phyloP scores from a whole-genome alignment of 495 filamentous ascomycete genomes.

The Chaetomium cochliodes region DNA sequence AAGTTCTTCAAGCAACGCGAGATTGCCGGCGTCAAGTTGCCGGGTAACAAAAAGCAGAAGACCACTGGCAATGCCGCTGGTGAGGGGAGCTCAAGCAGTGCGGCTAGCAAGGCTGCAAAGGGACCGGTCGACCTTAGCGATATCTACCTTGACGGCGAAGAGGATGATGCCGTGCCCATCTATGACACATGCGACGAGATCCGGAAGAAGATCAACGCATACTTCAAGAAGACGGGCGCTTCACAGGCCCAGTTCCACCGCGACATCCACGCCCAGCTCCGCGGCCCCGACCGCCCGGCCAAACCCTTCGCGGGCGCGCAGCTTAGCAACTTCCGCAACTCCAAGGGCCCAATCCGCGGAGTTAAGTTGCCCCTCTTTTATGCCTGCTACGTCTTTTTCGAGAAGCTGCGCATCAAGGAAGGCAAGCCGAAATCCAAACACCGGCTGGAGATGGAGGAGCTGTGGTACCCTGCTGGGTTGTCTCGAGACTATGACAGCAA shows the following conservation, averaged over 20 bases:
- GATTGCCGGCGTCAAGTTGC: constrained; percentile 32
- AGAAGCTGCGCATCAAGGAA: constrained; percentile 58
- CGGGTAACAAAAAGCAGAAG: constrained; percentile 35
- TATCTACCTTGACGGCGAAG: constrained; percentile 46
- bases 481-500: neutral
- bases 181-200: constrained; percentile 60
- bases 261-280: constrained; percentile 42
- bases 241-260: constrained; percentile 55
- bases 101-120: neutral
- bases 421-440: constrained; percentile 55
- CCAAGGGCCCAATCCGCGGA: constrained; percentile 48
- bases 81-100: neutral
- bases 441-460: constrained; percentile 53
- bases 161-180: constrained; percentile 43
- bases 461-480: constrained; percentile 28
- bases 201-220: constrained; percentile 53
- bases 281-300: constrained; percentile 12
- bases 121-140: constrained; percentile 36
- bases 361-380: constrained; percentile 48
- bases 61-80: constrained; percentile 14
- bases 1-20: constrained; percentile 41
- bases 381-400: constrained; percentile 56
- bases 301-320: constrained; percentile 34
- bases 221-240: constrained; percentile 48
- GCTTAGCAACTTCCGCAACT: constrained; percentile 49